Evolutionary conservation across 2,329 filamentous ascomycete species (phyloP), one percentile per base, ranked within the genome.

Genomic region (Fusarium dlaminii): DNA sequence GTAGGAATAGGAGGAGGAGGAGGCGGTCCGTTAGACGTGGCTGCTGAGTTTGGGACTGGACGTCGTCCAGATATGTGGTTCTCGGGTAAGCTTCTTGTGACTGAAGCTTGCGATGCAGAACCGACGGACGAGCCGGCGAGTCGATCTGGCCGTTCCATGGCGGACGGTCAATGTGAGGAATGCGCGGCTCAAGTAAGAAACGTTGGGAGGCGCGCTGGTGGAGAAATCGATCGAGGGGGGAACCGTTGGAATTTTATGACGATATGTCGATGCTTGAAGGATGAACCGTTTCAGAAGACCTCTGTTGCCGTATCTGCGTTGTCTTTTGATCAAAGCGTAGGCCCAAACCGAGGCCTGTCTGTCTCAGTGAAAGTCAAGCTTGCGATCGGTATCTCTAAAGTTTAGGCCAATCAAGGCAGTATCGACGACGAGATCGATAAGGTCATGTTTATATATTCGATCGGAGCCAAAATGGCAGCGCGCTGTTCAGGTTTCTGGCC

Each of bases 1-100:
- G 78, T 83, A 40, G 86, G 84, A 57, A 87, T 86, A 32, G 87
- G 86, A 42, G 84, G 83, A 43, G 83, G 84, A 9, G 81, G 84
- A 32, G 80, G 83, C 65, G 80, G 81, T 57, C 83, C 83, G 71
- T 85, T 86, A 59, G 83, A 80, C 71, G 82, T 78, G 63, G 83
- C 77, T 65, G 81, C 73, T 69, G 82, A 83, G 74, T 81, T 83
- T 65, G 81, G 82, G 24, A 83, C 80, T 42, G 81, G 81, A 56
- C 82, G 83, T 72, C 83, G 83, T 70, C 80, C 81, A 56, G 81
- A 80, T 61, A 79, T 79, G 64, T 82, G 82, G 76, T 80, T 83
- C 48, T 87, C 86, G 64, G 82, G 80, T 73, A 86, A 70, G 63
- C 79, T 83, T 73, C 86, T 76, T 39, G 78, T 66, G 58, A 77